Evolutionary conservation across 1,284 basidiomycete genomes (phyloP), one percentile per base, ranked within the genome.

Genomic region (Ceratobasidium papillatum): DNA sequence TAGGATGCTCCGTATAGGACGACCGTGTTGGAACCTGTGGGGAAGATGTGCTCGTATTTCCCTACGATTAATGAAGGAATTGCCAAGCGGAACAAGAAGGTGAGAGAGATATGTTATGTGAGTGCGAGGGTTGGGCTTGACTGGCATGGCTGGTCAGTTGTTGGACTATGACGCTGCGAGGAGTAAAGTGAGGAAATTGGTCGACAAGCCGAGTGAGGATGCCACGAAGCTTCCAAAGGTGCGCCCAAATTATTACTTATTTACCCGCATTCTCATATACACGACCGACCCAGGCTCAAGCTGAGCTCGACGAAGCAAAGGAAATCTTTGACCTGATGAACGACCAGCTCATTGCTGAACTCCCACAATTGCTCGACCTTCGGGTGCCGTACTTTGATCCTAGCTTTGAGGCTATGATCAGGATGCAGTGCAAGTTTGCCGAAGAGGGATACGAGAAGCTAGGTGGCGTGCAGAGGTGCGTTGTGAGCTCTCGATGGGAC

Each of bases 371-470:
- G 34, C 89, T 99, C 61, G 96, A 99, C 79, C 89, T 99, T 30
- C 92, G 98, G 45, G 92, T 99, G 52, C 97, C 98, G 7, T 99
- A 95, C 86, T 94, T 99, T 77, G 97, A 99, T 82, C 98, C 98
- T 0, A 96, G 94, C 78, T 99, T 99, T 81, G 98, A 99, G 83
- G 94, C 97, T 41, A 99, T 99, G 97, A 94, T 98, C 79, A 89
- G 98, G 52, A 94, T 98, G 88, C 97, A 99, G 82, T 90, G 94
- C 80, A 95, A 96, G 80, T 98, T 98, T 80, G 95, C 96, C 0
- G 94, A 98, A 81, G 96, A 99, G 79, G 98, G 95, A 0, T 99
- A 99, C 82, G 96, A 99, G 84, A 99, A 98, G 84, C 87, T 99
- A 73, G 94, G 96, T 56, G 92, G 95, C 58, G 98, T 99, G 3